Conservation (phyloP, 768 basidiomycete species). For the Trametopsis cervina region DNA sequence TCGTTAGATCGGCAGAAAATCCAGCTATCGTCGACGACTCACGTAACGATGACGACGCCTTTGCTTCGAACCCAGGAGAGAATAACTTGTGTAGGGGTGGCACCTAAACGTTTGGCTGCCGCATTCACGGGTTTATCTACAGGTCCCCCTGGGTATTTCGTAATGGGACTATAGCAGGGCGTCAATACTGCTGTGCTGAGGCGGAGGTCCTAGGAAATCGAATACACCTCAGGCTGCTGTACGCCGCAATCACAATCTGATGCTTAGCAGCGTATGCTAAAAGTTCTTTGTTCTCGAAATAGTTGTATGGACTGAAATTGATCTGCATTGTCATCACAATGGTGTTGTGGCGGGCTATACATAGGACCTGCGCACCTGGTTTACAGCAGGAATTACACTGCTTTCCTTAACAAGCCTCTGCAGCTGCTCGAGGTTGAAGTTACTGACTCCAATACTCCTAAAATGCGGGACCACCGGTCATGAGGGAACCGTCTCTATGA, state of each 20-base stretch:
- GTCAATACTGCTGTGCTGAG: background rate
- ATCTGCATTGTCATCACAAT: conserved; percentile 33
- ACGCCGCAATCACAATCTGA: conserved; percentile 58
- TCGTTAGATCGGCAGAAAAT: background rate
- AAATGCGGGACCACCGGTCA: too few relatives aligned
- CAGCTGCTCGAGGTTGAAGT: conserved; percentile 49
- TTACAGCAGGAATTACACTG: conserved; percentile 55
- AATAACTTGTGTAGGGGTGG: conserved; percentile 59
- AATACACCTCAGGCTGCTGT: conserved; percentile 55
- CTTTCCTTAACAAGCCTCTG: conserved; percentile 44
- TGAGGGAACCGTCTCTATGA: too few relatives aligned
- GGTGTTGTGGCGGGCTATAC: background rate
- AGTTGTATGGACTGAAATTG: conserved; percentile 66
- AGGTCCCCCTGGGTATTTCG: conserved; percentile 52
- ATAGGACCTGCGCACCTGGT: conserved; percentile 43
- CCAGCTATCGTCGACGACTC: conserved; percentile 1
- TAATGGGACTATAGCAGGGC: conserved; percentile 42
- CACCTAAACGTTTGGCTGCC: conserved; percentile 46
- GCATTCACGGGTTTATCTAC: conserved; percentile 49
- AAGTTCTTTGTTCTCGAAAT: conserved; percentile 48
- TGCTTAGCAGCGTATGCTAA: conserved; percentile 47
- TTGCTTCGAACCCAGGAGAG: conserved; percentile 66
- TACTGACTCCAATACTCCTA: conserved; percentile 72
- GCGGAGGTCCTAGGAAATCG: conserved; percentile 6
- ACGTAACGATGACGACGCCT: conserved; percentile 61